Percentiles rank a stretch among this genome's conserved stretches.
Evolutionary conservation across 768 basidiomycete species (phyloP).

Genomic region (Hortiboletus flavorubellus): DNA sequence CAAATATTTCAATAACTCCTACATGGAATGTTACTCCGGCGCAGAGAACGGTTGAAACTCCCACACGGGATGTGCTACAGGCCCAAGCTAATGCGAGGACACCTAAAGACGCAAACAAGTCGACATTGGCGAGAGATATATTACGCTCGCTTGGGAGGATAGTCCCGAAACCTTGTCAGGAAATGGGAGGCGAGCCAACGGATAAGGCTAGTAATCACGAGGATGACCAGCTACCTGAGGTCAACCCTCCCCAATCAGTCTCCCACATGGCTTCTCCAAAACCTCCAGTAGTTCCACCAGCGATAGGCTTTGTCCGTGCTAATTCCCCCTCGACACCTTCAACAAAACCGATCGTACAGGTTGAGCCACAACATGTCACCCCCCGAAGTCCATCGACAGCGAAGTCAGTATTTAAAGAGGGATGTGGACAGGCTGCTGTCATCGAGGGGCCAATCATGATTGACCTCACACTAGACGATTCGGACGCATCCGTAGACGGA

Average conservation of each 20-base stretch:
- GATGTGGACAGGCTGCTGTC: not conserved
- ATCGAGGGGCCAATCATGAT: slow-evolving; percentile 23
- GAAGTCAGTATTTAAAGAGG: not conserved
- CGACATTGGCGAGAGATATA: slow-evolving; percentile 53
- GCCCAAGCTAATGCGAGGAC: slow-evolving; percentile 14
- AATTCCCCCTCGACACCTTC: not conserved
- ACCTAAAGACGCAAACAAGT: slow-evolving; percentile 45
- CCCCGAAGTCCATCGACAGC: not conserved
- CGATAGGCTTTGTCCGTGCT: not conserved
- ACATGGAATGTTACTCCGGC: not conserved
- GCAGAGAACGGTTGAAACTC: slow-evolving; percentile 6
- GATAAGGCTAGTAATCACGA: not conserved
- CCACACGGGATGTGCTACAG: slow-evolving; percentile 1
- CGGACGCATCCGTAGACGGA: slow-evolving; percentile 19
- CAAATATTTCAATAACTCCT: not conserved
- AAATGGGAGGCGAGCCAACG: not conserved
- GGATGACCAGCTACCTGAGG: not conserved
- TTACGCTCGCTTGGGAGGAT: slow-evolving; percentile 46
- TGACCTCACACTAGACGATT: slow-evolving; percentile 26
- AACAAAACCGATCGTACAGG: not conserved
- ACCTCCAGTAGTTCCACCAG: not conserved
- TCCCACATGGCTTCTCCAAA: not conserved
- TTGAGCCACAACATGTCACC: not conserved
- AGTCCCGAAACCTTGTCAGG: slow-evolving; percentile 5
- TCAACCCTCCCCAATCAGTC: not conserved